phyloP scores from a whole-genome alignment of 108 stramenopile species.

The Aurantiochytrium sp. region DNA sequence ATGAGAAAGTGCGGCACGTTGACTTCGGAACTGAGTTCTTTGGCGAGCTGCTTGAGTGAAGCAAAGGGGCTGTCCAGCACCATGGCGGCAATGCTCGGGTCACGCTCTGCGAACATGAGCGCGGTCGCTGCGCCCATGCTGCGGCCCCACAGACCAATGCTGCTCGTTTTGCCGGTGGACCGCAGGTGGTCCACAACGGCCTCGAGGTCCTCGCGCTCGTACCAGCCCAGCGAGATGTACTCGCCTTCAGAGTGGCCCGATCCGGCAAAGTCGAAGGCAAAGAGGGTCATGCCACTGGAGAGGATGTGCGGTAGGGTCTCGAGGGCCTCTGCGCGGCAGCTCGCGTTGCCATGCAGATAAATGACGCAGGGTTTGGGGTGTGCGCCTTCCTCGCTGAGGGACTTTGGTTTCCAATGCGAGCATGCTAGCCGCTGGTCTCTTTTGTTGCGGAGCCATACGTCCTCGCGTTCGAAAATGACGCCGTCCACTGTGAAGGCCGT shows the following conservation, averaged over 20 bases:
- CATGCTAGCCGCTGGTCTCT: slow-evolving; percentile 77
- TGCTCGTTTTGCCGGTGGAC: slow-evolving; percentile 72
- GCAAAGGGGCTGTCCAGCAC: slow-evolving; percentile 93
- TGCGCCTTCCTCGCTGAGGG: slow-evolving; percentile 30
- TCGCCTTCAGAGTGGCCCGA: slow-evolving; percentile 89
- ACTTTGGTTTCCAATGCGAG: slow-evolving; percentile 87
- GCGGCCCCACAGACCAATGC: slow-evolving; percentile 95
- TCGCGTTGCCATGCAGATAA: slow-evolving; percentile 85
- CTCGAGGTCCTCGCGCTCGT: slow-evolving; percentile 88
- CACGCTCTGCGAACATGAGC: slow-evolving; percentile 91
- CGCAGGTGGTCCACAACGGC: slow-evolving; percentile 82
- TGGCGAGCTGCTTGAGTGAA: slow-evolving; percentile 71
- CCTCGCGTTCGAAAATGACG: slow-evolving; percentile 71
- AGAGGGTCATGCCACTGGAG: slow-evolving; percentile 72
- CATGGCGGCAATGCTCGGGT: slow-evolving; percentile 85
- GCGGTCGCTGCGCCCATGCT: slow-evolving; percentile 98
- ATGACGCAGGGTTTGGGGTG: slow-evolving; percentile 51
- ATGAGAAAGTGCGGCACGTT: slow-evolving; percentile 12
- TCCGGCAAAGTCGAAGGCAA: slow-evolving; percentile 98
- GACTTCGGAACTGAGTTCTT: slow-evolving; percentile 9
- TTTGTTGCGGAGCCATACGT: slow-evolving; percentile 79
- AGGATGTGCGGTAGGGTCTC: slow-evolving; percentile 79
- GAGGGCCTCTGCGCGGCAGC: slow-evolving; percentile 71
- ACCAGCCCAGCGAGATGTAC: slow-evolving; percentile 85
- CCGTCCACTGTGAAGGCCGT: slow-evolving; percentile 49